Evolutionary conservation across 2,329 filamentous ascomycete species (phyloP).

Genomic region (Colletotrichum navitas): DNA sequence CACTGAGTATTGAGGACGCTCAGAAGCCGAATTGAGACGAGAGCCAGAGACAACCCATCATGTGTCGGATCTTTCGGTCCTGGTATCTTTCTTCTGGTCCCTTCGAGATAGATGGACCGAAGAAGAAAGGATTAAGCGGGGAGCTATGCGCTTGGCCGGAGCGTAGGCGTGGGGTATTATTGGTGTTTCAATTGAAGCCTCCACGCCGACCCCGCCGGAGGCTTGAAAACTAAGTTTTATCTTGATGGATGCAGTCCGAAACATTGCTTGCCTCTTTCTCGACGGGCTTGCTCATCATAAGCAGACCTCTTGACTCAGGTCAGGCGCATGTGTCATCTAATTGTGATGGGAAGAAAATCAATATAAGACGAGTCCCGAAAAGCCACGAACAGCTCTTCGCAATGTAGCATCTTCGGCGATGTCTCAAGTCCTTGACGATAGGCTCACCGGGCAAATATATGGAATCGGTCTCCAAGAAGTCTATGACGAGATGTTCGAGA

Average conservation of each 20-base stretch:
- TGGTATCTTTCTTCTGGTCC: neutral
- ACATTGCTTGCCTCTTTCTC: neutral
- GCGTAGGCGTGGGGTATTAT: too few species aligned
- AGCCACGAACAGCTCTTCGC: neutral
- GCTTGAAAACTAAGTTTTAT: neutral
- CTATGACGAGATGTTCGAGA: rapidly evolving
- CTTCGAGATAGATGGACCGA: too few species aligned
- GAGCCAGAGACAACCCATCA: neutral
- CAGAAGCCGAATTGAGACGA: neutral
- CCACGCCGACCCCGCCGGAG: too few species aligned
- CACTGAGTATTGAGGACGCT: neutral
- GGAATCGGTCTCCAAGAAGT: neutral
- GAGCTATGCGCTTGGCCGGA: too few species aligned
- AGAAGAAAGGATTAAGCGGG: too few species aligned
- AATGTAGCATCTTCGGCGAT: neutral
- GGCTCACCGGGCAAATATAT: neutral
- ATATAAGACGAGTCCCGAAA: neutral
- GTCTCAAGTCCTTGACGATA: neutral
- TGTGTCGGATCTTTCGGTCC: neutral
- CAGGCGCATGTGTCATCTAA: neutral
- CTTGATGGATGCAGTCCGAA: neutral
- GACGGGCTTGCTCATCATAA: too few species aligned
- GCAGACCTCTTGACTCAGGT: neutral
- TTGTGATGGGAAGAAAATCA: neutral
- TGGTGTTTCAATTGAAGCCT: neutral